These are phyloP conservation scores for Rhodotorula paludigena DNA, from an alignment of 768 basidiomycete species.

Conservation along the genomic window DNA sequence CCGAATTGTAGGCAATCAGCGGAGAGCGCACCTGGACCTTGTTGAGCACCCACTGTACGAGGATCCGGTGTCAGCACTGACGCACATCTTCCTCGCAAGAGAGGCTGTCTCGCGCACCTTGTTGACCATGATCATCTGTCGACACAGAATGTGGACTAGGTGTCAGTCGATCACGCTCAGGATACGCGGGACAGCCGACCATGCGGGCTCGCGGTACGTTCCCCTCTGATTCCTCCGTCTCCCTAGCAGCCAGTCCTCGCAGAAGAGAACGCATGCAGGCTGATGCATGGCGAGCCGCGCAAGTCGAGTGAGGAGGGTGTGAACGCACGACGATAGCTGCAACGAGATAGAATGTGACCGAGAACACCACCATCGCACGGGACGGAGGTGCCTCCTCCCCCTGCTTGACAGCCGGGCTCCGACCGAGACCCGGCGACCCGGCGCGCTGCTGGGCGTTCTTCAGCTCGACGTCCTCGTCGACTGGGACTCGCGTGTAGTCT, in stretches of 20 bases:
- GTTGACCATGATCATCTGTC: slow-evolving; percentile 92
- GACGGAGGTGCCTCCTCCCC: slow-evolving; percentile 24
- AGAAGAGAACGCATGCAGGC: no score
- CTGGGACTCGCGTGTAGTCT: slow-evolving; percentile 32
- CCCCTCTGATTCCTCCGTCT: background rate
- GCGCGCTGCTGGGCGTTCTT: slow-evolving; percentile 5
- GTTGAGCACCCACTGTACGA: slow-evolving; percentile 74
- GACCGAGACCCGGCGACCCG: background rate
- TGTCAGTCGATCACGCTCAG: background rate
- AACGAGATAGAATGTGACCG: slow-evolving; percentile 80
- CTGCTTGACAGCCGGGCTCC: background rate
- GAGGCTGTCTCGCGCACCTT: slow-evolving; percentile 42
- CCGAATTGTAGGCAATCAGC: no score
- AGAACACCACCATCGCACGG: slow-evolving; percentile 40
- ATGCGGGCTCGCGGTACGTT: background rate
- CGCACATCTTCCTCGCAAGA: fast-evolving
- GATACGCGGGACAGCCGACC: background rate
- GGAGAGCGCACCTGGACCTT: slow-evolving; percentile 53
- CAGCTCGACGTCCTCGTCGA: slow-evolving; percentile 9
- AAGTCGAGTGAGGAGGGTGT: background rate
- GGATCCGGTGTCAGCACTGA: slow-evolving; percentile 35
- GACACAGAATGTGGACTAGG: background rate
- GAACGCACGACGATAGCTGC: slow-evolving; percentile 76
- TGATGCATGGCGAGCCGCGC: no score
- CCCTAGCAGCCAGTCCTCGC: background rate